Conservation (phyloP, 768 basidiomycete genomes). For the Fistulinella prunicolor region DNA sequence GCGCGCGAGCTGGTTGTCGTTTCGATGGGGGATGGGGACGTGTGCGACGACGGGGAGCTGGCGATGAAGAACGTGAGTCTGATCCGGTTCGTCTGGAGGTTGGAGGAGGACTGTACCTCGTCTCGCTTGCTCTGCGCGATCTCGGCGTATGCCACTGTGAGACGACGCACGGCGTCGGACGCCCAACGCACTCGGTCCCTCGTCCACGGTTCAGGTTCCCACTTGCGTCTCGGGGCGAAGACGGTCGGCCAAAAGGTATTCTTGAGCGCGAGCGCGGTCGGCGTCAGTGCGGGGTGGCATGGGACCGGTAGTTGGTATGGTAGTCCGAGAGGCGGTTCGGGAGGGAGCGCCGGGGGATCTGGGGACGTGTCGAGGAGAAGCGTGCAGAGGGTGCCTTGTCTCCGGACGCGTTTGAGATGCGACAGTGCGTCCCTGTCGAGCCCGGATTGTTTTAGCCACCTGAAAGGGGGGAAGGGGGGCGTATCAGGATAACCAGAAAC, state of each 20-base stretch:
- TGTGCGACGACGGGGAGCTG: constrained; percentile 77
- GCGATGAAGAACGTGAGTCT: no score
- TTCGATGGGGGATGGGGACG: constrained; percentile 55
- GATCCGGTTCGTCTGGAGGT: neutral
- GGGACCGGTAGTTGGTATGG: constrained; percentile 68
- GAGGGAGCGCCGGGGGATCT: constrained; percentile 48
- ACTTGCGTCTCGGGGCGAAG: constrained; percentile 66
- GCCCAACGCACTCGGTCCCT: constrained; percentile 72
- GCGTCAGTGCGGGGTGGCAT: constrained; percentile 61
- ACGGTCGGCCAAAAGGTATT: constrained; percentile 83
- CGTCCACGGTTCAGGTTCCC: constrained; percentile 67
- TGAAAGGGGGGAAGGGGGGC: constrained; percentile 32
- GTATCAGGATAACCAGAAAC: neutral
- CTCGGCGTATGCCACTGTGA: constrained; percentile 48
- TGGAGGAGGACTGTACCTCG: constrained; percentile 51
- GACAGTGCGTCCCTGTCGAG: constrained; percentile 60
- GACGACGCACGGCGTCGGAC: constrained; percentile 55
- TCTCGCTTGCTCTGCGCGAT: constrained; percentile 38
- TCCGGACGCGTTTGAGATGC: constrained; percentile 78
- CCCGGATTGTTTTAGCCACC: constrained; percentile 66
- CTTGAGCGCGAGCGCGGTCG: constrained; percentile 62
- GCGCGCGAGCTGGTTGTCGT: constrained; percentile 20
- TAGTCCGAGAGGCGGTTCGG: constrained; percentile 40
- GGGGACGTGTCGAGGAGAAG: constrained; percentile 51
- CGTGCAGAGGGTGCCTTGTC: constrained; percentile 42